These are phyloP conservation scores for Monilinia fructigena DNA, from an alignment of 2,329 filamentous ascomycete genomes.

Conservation along the genomic window DNA sequence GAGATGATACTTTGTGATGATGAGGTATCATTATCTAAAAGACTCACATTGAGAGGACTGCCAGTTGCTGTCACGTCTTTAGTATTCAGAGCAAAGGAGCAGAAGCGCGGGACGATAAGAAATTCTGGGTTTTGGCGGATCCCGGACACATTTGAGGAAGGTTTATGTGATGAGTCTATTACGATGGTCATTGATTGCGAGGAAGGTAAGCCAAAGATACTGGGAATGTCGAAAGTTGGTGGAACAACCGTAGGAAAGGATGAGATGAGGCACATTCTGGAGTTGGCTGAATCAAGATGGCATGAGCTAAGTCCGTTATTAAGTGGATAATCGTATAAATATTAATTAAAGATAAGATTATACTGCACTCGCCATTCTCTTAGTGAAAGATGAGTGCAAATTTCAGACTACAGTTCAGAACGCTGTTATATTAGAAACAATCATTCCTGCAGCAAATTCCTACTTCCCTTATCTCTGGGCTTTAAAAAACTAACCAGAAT, in stretches of 20 bases:
- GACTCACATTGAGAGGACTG: constrained; percentile 60
- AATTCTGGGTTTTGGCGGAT: constrained; percentile 78
- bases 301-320: constrained; percentile 44
- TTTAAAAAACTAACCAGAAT: background rate
- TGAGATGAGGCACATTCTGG: constrained; percentile 59
- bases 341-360: constrained; percentile 12
- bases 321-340: constrained; percentile 27
- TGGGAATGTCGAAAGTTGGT: constrained; percentile 80
- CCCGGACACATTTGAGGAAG: constrained; percentile 90
- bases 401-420: background rate
- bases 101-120: constrained; percentile 50
- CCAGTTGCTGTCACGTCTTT: constrained; percentile 77
- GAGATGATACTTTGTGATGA: constrained; percentile 77
- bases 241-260: constrained; percentile 67
- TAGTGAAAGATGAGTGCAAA: background rate
- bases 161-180: constrained; percentile 77
- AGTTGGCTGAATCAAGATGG: constrained; percentile 63
- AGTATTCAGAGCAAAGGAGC: constrained; percentile 65
- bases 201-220: constrained; percentile 51
- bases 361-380: constrained; percentile 1
- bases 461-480: too few relatives aligned
- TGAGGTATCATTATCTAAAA: constrained; percentile 50
- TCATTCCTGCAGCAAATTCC: background rate
- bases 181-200: constrained; percentile 72
- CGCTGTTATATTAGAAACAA: background rate